Evolutionary conservation across 2,329 filamentous ascomycete genomes (phyloP), one percentile per base, ranked within the genome.

Genomic region (Colletotrichum paranaense): DNA sequence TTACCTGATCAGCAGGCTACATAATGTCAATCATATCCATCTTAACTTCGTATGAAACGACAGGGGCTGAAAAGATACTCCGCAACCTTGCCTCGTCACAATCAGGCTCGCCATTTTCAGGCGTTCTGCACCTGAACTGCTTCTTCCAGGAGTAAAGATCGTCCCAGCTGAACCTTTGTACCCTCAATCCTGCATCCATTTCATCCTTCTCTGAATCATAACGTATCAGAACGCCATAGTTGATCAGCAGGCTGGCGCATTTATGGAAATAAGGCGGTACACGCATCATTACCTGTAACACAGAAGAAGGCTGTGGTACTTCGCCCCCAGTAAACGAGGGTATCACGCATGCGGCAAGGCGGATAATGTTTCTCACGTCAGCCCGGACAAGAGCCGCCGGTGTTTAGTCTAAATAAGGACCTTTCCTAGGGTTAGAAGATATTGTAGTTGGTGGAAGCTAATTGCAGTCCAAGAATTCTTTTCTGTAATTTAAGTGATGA

Each of bases 91-190:
- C 19, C 7, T n/a, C 42, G 6, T n/a, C 19, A 46, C 19, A 49
- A 22, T n/a, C 42, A n/a, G 19, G 19, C 42, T 49, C 19, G 6
- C 42, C 42, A 49, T 9, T 22, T 8, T 22, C 42, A 8, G 42
- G 0, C 19, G 0, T n/a, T 22, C 3, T 49, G 42, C 42, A 11
- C 0, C 19, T 2, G 19, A 49, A 4, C 1, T 49, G 19, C 19
- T 11, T 1, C 8, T 49, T 9, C 42, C 4, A 4, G 42, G 3
- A n/a, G 42, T 22, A 7, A 49, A n/a, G 42, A 49, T 49, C 42
- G 7, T 2, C 42, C 8, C 42, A n/a, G 19, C 19, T n/a, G 8
- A 22, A 11, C 19, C 0, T 0, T 49, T 49, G 19, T 3, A 3
- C 19, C 42, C 42, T 8, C 19, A 49, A n/a, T 11, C 1, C 19